A percentile compares a stretch with the other conserved stretches of the same genome.
Conservation (phyloP, 306 rosid genomes). For the Cucumis hystrix region DNA sequence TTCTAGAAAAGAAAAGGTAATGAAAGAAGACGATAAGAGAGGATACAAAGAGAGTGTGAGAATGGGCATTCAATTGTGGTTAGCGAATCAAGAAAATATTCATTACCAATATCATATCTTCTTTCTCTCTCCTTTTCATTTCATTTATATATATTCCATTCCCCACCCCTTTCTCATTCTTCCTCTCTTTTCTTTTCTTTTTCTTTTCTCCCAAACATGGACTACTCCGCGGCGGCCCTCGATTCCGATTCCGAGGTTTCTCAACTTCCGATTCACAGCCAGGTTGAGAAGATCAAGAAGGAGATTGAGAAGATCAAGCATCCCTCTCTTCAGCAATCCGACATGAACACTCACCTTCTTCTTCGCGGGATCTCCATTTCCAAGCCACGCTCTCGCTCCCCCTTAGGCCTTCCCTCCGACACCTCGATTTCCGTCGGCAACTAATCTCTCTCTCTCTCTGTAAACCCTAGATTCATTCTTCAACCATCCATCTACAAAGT, state of each 20-base stretch:
- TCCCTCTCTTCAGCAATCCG: conserved; percentile 42
- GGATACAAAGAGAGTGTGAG: no score
- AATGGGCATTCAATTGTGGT: no score
- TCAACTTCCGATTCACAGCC: conserved; percentile 45
- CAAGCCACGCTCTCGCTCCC: conserved; percentile 43
- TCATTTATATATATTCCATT: no score
- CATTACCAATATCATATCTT: no score
- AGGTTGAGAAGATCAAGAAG: conserved; percentile 64
- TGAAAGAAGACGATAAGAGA: no score
- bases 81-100: no score
- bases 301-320: conserved; percentile 57
- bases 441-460: background rate
- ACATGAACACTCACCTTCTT: conserved; percentile 26
- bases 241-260: background rate
- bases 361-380: conserved; percentile 19
- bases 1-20: no score
- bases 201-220: no score
- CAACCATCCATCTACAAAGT: background rate
- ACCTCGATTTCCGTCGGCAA: conserved; percentile 28
- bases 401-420: conserved; percentile 32
- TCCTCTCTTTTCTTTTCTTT: no score
- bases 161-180: no score
- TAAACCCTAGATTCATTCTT: background rate
- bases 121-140: no score
- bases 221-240: background rate